Base-by-base conservation (phyloP, 192 early-diverging fungal species). In the Linnemannia exigua region DNA sequence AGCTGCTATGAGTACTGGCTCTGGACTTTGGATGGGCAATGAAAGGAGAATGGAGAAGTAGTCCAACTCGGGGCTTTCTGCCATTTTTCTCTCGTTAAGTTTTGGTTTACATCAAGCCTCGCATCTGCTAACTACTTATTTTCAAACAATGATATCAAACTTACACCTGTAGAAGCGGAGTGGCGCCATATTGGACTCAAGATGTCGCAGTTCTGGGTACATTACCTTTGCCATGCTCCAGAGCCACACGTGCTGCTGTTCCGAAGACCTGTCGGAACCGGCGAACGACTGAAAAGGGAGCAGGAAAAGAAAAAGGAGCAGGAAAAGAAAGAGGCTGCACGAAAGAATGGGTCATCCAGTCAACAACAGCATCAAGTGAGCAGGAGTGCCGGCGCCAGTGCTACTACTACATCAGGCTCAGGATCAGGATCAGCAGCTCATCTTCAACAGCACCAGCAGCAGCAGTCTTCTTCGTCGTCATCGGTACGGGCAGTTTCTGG, bases 221-320 rank as follows among this genome's bases (percentile, higher is more conserved):
- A 86, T 38, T 86, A 61, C 36, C 72, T 76, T 36, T 37, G 70
- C 20, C 84, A 86, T 52, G 84, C 52, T 28, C 84, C 84, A 11
- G 84, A 86, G 48, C 84, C 84, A 25, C 84, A 86, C n/a, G 67
- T 86, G 7, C 19, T 86, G n/a, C 17, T 79, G 51, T 86, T 86
- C 75, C 73, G 78, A 63, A 44, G 84, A 36, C 48, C 78, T 17
- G 36, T 70, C 25, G 78, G 28, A 25, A 25, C 46, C 0, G 70
- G 78, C 2, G 47, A n/a, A 1, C 9, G 35, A 28, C 17, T 86
- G 44, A 33, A 69, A 33, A 11, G 67, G 68, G 41, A 54, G 51
- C 37, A 20, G 17, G 63, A 47, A 35, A 41, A 25, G 46, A 36
- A 48, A 28, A 28, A 28, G 11, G 31, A 9, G 51, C 46, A 48